These are phyloP conservation scores for Ophiocytium majus DNA, from an alignment of 352 stramenopile genomes.

Conservation along the genomic window DNA sequence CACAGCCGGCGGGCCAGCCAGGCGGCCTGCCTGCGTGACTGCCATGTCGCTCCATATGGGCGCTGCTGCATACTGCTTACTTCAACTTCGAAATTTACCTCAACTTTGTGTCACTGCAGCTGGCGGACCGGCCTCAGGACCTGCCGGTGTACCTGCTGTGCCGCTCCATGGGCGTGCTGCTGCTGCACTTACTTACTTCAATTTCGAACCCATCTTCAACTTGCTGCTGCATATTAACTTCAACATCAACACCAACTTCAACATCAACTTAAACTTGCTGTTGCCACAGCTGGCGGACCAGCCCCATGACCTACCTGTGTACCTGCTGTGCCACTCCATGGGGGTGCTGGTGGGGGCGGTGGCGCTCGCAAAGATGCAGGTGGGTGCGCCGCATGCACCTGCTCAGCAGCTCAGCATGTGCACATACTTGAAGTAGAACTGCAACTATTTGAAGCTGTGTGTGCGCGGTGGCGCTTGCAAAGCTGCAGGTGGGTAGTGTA, in stretches of 20 bases:
- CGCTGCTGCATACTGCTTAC: no score
- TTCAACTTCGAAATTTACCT: no score
- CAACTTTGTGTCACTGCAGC: not conserved
- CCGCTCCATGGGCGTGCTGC: not conserved
- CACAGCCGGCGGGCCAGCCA: no score
- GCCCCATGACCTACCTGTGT: conserved; percentile 14
- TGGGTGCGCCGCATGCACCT: no score
- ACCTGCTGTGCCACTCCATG: conserved; percentile 48
- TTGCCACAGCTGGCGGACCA: not conserved
- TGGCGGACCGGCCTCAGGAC: not conserved
- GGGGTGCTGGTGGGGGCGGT: conserved; percentile 37
- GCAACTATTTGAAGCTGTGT: no score
- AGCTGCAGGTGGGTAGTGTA: no score
- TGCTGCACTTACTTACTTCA: not conserved
- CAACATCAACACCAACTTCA: not conserved
- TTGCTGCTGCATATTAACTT: no score
- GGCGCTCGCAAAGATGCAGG: conserved; percentile 7
- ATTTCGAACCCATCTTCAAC: not conserved
- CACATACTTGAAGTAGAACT: no score
- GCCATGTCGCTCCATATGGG: no score
- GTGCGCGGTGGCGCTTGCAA: no score
- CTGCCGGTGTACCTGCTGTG: not conserved
- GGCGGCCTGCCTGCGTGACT: no score
- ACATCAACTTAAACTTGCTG: not conserved
- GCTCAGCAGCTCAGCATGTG: no score